Conservation (phyloP, 2,329 filamentous ascomycete genomes). For the Raffaelea arxii region DNA sequence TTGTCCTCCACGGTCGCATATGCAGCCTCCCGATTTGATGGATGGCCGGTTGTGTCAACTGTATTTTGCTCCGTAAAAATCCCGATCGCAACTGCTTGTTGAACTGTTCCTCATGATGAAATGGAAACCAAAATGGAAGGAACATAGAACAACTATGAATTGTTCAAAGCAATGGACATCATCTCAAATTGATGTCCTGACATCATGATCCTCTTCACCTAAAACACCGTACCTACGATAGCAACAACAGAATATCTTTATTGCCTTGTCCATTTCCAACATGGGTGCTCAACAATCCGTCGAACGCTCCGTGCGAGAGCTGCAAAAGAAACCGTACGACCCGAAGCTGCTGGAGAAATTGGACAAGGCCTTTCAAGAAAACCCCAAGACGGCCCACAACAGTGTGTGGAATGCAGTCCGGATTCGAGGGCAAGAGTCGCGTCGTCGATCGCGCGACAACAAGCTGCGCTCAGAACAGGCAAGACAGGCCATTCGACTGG, state of each 20-base stretch:
- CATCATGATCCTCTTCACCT: too few species aligned
- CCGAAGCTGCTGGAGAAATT: constrained; percentile 7
- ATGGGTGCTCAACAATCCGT: constrained; percentile 11
- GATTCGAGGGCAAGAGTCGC: constrained; percentile 1
- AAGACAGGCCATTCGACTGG: constrained; percentile 6
- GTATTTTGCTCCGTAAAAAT: too few species aligned
- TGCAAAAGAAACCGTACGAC: constrained; percentile 6
- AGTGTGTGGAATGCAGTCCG: constrained; percentile 10
- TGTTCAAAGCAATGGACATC: too few species aligned
- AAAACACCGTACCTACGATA: not conserved
- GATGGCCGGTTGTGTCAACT: too few species aligned
- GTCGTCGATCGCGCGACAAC: constrained; percentile 7
- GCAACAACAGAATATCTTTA: not conserved
- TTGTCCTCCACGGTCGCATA: too few species aligned
- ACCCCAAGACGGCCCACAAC: constrained; percentile 8
- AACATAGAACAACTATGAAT: too few species aligned
- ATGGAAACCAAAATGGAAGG: too few species aligned
- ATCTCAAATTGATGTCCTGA: too few species aligned
- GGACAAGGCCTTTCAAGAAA: constrained; percentile 8
- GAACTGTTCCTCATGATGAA: too few species aligned
- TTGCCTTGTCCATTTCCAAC: too few species aligned
- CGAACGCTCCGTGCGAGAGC: constrained; percentile 8
- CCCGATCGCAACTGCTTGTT: too few species aligned
- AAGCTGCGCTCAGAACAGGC: constrained; percentile 9
- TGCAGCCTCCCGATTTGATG: too few species aligned